Base-by-base conservation (phyloP, 225 moss, liverwort and hornwort species). In the Ulota crispa region DNA sequence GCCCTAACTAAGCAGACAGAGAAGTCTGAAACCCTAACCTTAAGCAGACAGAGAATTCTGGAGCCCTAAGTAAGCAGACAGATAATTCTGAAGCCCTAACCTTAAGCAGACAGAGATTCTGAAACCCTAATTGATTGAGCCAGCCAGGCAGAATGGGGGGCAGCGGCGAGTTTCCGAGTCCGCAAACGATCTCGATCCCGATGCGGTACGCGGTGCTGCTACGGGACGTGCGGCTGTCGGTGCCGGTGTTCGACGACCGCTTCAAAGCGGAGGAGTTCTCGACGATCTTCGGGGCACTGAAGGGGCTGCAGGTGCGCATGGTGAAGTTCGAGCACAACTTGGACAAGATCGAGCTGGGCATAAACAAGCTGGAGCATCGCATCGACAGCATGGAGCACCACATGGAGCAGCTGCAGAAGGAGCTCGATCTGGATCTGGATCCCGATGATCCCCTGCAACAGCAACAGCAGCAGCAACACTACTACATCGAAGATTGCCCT, bases 181-280 rank as follows among this genome's bases (percentile, higher is more conserved):
- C 77, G 1, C 69, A 69, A 64, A 9, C 87, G 7, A 70, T 85
- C 32, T 86, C 90, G 10, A 87, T 88, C 32, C 86, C 90, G 0
- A 90, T 87, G 90, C 84, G 85, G 3, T 86, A 90, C 75, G 86
- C 88, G 12, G 82, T 88, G 67, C 77, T 90, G 31, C 73, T 90
- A 24, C 85, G 90, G 41, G 77, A 88, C 70, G 72, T 90, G 50
- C 76, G 88, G 23, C 70, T 85, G 13, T 84, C 87, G 1, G 76
- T 88, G 50, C 90, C 90, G 36, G 84, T 88, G 64, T 77, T 86
- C 59, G 86, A 90, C 73, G 82, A 88, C 82, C 59, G 14, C 56
- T 88, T 88, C 88, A 84, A 82, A 64, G 68, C 78, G 31, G 77
- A 84, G 30, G 83, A 76, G 1, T 88, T 88, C 59, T 36, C 81